Evolutionary conservation across 306 rosid genomes (phyloP).

Genomic region (Trifolium pratense): DNA sequence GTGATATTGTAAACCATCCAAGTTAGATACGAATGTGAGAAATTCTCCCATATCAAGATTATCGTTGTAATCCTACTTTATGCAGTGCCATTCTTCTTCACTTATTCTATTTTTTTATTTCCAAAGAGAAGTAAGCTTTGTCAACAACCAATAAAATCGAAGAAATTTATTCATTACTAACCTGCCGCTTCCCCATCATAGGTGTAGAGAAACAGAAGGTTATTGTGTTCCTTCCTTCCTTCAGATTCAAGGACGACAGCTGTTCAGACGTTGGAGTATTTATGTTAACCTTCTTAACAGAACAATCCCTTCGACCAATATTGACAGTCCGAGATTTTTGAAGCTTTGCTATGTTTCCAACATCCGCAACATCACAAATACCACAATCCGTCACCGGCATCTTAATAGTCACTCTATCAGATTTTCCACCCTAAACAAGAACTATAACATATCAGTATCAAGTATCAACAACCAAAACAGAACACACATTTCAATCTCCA

Average conservation of each 20-base stretch:
- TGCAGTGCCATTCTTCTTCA: background rate
- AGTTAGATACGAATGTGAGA: background rate
- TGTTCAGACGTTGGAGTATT: constrained; percentile 84
- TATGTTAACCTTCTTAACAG: constrained; percentile 54
- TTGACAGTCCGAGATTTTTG: constrained; percentile 52
- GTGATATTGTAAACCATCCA: background rate
- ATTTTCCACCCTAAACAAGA: constrained; percentile 40
- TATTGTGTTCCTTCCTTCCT: constrained; percentile 81
- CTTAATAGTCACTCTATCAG: constrained; percentile 31
- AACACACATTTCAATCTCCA: constrained; percentile 28
- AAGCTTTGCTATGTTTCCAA: constrained; percentile 35
- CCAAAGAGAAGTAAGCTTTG: background rate
- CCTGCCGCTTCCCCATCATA: constrained; percentile 79
- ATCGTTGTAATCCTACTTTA: background rate
- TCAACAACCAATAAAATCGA: background rate
- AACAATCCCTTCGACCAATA: constrained; percentile 41
- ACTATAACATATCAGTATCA: constrained; percentile 29
- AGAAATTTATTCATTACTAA: constrained; percentile 37
- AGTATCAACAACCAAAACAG: constrained; percentile 39
- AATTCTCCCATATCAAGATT: background rate
- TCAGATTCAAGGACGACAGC: constrained; percentile 79
- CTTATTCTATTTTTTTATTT: background rate
- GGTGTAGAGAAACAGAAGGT: constrained; percentile 77
- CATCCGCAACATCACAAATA: constrained; percentile 38
- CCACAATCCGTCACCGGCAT: constrained; percentile 40